phyloP scores from a whole-genome alignment of 2,329 filamentous ascomycete species.

The Helicocarpus griseus region DNA sequence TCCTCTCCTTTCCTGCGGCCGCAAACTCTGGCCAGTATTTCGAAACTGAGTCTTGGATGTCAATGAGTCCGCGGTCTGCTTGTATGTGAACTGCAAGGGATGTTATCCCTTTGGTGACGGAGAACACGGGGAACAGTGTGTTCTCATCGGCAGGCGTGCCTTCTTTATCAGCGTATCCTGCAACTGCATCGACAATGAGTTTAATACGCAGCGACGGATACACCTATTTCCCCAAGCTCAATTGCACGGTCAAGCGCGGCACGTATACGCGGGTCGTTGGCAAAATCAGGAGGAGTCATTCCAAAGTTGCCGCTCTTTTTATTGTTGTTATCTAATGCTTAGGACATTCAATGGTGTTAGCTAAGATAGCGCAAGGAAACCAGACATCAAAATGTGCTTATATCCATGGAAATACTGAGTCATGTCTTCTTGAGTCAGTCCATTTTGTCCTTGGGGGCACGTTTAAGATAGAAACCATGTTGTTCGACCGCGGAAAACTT shows the following conservation, averaged over 20 bases:
- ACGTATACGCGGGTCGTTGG: background rate
- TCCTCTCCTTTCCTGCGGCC: background rate
- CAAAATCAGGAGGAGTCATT: background rate
- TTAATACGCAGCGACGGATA: background rate
- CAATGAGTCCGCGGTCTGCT: background rate
- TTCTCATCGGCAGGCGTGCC: background rate
- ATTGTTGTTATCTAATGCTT: background rate
- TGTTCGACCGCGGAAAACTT: too few species aligned
- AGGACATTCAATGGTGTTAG: background rate
- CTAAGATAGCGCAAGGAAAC: background rate
- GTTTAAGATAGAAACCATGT: too few species aligned
- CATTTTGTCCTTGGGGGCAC: too few species aligned
- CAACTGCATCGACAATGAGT: background rate
- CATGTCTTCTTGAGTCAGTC: background rate
- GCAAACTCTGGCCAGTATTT: background rate
- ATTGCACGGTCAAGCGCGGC: background rate
- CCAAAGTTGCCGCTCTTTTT: background rate
- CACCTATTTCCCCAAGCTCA: background rate
- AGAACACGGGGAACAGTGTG: background rate
- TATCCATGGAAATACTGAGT: background rate
- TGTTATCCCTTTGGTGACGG: background rate
- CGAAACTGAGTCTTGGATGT: background rate
- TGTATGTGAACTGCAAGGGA: background rate
- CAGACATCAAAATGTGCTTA: too few species aligned
- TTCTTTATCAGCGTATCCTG: background rate